These are phyloP conservation scores for Vaccinium corymbosum DNA, from an alignment of 148 eudicot species.

Conservation along the genomic window DNA sequence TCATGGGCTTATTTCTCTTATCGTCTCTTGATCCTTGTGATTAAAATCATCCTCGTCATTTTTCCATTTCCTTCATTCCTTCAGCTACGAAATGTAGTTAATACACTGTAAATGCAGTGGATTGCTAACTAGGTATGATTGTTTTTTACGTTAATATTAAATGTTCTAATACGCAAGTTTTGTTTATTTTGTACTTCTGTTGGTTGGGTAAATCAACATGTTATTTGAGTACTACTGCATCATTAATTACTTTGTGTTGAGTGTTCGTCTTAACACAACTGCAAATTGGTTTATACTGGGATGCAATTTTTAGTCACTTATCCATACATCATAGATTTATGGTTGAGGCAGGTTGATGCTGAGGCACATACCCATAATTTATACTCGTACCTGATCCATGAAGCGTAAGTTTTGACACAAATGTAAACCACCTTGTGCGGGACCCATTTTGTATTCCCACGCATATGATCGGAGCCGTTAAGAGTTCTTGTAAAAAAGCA, in stretches of 20 bases:
- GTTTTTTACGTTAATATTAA: background rate
- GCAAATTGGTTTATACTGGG: background rate
- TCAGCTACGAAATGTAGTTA: background rate
- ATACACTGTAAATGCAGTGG: background rate
- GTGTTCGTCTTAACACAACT: background rate
- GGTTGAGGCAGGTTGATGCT: no score
- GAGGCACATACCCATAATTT: background rate
- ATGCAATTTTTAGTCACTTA: background rate
- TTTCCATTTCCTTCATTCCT: background rate
- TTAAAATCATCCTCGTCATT: background rate
- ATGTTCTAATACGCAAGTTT: no score
- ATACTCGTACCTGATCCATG: background rate
- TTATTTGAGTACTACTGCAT: background rate
- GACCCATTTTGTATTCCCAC: no score
- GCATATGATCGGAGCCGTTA: no score
- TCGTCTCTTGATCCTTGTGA: background rate
- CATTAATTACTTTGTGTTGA: background rate
- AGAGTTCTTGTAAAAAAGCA: no score
- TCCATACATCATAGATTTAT: background rate
- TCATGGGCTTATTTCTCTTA: background rate
- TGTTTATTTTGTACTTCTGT: background rate
- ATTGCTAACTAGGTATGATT: background rate
- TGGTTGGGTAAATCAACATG: background rate
- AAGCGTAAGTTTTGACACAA: background rate
- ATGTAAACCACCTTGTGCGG: no score